Conservation (phyloP, 805 yeast species). For the Cyberlindnera mississippiensis region DNA sequence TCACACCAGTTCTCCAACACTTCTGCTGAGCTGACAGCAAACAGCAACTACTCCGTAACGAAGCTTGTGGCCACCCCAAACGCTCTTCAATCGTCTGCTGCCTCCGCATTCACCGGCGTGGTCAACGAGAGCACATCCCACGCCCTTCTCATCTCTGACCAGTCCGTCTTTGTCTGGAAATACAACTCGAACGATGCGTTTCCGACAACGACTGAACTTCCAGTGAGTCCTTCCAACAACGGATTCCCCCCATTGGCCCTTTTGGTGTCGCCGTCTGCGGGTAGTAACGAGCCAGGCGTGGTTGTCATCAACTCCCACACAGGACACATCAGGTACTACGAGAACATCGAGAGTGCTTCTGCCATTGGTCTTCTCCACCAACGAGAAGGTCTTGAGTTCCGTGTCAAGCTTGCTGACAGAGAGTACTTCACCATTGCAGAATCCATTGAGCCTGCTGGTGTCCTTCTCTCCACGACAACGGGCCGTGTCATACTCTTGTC, state of each 20-base stretch:
- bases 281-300: conserved; percentile 60
- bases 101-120: conserved; percentile 22
- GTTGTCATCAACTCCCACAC: conserved; percentile 55
- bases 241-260: conserved; percentile 48
- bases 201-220: conserved; percentile 56
- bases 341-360: conserved; percentile 67
- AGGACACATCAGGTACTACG: conserved; percentile 67
- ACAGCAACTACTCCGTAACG: conserved; percentile 52
- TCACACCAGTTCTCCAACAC: conserved; percentile 23
- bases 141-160: conserved; percentile 30
- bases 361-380: conserved; percentile 54
- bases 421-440: conserved; percentile 58
- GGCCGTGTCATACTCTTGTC: conserved; percentile 62
- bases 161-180: conserved; percentile 62
- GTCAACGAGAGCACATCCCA: conserved; percentile 29
- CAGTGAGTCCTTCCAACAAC: conserved; percentile 23
- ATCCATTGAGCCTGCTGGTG: conserved; percentile 70
- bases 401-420: conserved; percentile 40
- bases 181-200: conserved; percentile 56
- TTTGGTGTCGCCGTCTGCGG: conserved; percentile 54
- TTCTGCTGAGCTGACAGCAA: conserved; percentile 51
- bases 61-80: conserved; percentile 53
- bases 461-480: conserved; percentile 63
- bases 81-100: conserved; percentile 9
- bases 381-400: conserved; percentile 32